phyloP scores from a whole-genome alignment of 2,329 filamentous ascomycete species.

The Colletotrichum tabaci region DNA sequence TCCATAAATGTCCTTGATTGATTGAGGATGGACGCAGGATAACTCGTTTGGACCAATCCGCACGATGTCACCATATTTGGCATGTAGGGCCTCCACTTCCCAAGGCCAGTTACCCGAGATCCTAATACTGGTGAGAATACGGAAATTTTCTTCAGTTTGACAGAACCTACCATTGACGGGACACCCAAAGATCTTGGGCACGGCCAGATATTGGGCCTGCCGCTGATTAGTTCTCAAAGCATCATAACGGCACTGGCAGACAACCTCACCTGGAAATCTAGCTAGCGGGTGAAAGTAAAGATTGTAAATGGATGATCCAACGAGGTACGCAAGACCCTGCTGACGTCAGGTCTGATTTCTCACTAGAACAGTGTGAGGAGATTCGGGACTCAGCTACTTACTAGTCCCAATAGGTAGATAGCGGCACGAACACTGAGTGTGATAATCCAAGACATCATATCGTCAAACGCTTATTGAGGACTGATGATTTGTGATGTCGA shows the following conservation, averaged over 20 bases:
- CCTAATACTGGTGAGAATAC: background rate
- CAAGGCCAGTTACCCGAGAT: constrained; percentile 26
- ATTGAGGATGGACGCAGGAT: constrained; percentile 55
- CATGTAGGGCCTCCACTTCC: constrained; percentile 23
- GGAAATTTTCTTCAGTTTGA: background rate
- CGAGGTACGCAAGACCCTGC: background rate
- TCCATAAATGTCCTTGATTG: constrained; percentile 59
- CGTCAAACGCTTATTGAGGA: background rate
- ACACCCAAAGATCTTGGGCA: constrained; percentile 25
- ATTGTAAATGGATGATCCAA: constrained; percentile 20
- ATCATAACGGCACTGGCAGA: background rate
- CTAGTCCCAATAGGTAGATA: background rate
- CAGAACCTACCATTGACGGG: background rate
- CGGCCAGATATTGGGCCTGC: constrained; percentile 17
- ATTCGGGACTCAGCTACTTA: background rate
- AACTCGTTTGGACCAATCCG: constrained; percentile 63
- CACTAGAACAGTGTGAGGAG: no score
- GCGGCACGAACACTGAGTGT: background rate
- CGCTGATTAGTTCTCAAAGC: background rate
- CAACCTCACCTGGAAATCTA: constrained; percentile 12
- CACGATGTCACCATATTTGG: constrained; percentile 53
- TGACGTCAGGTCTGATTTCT: background rate
- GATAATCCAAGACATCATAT: background rate
- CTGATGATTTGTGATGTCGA: background rate
- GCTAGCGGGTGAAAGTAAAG: constrained; percentile 22